Conservation (phyloP, 176 grass and related monocot species). For the Chrysopogon serrulatus region DNA sequence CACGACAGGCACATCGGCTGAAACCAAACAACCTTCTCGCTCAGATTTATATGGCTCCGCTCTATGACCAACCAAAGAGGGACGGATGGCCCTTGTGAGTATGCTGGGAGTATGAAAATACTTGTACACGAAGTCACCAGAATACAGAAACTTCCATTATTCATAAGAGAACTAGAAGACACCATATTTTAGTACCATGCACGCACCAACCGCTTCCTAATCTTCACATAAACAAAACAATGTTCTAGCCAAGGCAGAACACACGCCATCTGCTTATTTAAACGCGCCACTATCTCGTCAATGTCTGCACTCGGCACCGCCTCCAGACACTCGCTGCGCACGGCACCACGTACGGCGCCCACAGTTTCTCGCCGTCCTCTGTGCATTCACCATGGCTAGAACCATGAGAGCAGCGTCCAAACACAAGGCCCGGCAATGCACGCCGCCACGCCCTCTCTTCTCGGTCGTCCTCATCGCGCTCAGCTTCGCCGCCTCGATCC, state of each 20-base stretch:
- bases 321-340: neutral
- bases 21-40: too few species aligned
- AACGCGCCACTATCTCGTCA: neutral
- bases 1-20: too few species aligned
- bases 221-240: neutral
- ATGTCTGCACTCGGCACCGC: neutral
- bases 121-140: too few species aligned
- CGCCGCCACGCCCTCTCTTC: neutral
- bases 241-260: neutral
- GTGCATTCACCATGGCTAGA: neutral
- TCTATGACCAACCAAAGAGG: too few species aligned
- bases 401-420: neutral
- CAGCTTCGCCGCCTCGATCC: neutral
- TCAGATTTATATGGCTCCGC: too few species aligned
- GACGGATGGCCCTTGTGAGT: too few species aligned
- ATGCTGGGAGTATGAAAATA: too few species aligned
- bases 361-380: neutral
- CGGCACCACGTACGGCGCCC: neutral
- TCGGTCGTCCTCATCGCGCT: neutral
- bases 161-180: neutral
- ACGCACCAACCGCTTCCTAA: slow-evolving; percentile 4
- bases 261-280: slow-evolving; percentile 16
- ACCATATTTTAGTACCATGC: neutral
- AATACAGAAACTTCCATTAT: neutral
- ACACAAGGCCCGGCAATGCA: neutral